A percentile compares a stretch with the other conserved stretches of the same genome.
Conservation (phyloP, 2,329 filamentous ascomycete species). For the Paramyrothecium sp. region DNA sequence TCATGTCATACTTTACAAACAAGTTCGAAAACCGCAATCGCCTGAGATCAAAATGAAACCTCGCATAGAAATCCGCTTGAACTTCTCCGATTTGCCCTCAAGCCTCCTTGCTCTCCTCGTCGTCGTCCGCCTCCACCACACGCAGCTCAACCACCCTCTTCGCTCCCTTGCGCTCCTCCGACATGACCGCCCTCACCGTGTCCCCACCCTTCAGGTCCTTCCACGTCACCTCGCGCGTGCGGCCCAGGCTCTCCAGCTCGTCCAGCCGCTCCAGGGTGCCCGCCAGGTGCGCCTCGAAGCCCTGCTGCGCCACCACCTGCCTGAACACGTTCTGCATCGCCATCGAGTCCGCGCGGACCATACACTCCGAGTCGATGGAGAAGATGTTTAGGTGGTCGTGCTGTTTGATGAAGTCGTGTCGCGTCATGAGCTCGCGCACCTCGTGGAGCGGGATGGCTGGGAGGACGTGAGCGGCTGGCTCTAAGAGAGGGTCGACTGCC, state of each 20-base stretch:
- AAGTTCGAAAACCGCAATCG: too few relatives aligned
- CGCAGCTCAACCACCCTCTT: neutral
- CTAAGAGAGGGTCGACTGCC: conserved; percentile 28
- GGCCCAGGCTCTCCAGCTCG: conserved; percentile 50
- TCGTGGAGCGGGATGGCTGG: conserved; percentile 49
- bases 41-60: too few relatives aligned
- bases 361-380: conserved; percentile 53
- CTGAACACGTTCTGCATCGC: conserved; percentile 59
- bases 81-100: too few relatives aligned
- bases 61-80: too few relatives aligned
- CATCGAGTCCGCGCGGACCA: conserved; percentile 55
- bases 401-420: conserved; percentile 54
- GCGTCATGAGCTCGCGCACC: conserved; percentile 53
- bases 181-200: neutral
- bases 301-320: conserved; percentile 45
- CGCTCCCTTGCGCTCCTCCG: neutral
- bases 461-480: conserved; percentile 26
- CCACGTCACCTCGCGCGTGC: conserved; percentile 55
- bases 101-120: neutral
- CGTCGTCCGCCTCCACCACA: neutral
- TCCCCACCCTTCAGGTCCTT: conserved; percentile 34
- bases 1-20: too few relatives aligned
- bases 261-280: conserved; percentile 52
- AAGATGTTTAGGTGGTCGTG: conserved; percentile 59
- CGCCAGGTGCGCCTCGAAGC: conserved; percentile 52